Percentiles rank a stretch among this genome's conserved stretches.
phyloP scores from a whole-genome alignment of 495 filamentous ascomycete genomes.

The Xylaria curta region DNA sequence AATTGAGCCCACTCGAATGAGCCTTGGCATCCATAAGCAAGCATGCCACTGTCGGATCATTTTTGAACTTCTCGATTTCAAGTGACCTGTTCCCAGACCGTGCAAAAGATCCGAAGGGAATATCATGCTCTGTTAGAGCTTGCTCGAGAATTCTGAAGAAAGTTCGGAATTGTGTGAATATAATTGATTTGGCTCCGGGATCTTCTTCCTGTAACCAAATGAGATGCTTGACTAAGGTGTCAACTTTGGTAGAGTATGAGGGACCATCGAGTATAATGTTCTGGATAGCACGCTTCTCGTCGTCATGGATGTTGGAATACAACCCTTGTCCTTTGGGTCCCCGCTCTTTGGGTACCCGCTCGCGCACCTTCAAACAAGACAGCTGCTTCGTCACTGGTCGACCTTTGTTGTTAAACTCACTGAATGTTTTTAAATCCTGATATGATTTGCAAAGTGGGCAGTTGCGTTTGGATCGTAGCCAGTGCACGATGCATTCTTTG shows the following conservation, averaged over 20 bases:
- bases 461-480: constrained; percentile 67
- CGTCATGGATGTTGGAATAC: constrained; percentile 75
- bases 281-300: constrained; percentile 79
- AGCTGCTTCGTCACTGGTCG: constrained; percentile 55
- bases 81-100: constrained; percentile 41
- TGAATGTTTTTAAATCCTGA: constrained; percentile 67
- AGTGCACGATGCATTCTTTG: constrained; percentile 78
- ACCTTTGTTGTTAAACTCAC: constrained; percentile 83
- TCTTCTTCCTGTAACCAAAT: constrained; percentile 85
- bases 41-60: constrained; percentile 76
- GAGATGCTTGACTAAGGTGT: constrained; percentile 80
- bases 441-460: constrained; percentile 81
- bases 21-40: constrained; percentile 89
- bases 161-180: constrained; percentile 86
- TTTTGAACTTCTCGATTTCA: constrained; percentile 77
- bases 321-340: constrained; percentile 53
- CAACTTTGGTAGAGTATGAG: constrained; percentile 87
- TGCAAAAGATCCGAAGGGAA: constrained; percentile 73
- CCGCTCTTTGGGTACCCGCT: background rate
- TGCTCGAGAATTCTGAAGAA: constrained; percentile 76
- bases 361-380: background rate
- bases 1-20: constrained; percentile 84
- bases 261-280: constrained; percentile 73
- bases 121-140: constrained; percentile 71
- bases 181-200: constrained; percentile 84